Evolutionary conservation across 805 yeast species (phyloP), one percentile per base, ranked within the genome.

Genomic region (Starmerella stigmatis): DNA sequence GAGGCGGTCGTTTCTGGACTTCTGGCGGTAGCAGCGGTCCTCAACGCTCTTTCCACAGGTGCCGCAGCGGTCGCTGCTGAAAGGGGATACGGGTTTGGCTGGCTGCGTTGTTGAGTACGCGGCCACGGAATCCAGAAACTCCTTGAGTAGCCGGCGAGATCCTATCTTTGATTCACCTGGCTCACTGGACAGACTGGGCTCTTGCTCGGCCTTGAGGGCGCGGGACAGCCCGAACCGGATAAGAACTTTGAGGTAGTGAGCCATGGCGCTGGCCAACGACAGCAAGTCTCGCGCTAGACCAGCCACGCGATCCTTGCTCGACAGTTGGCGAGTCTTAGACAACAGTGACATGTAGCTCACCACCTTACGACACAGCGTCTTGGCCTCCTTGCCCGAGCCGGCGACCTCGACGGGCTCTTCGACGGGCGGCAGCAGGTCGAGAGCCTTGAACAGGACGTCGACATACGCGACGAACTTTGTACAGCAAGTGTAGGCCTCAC

Each of bases 341-440:
- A 92, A 65, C 27, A 86, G 71, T 1, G 94, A 86, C 60, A 92
- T 71, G 64, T 86, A 89, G 40, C 85, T 78, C 81, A 92, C 88
- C 7, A 92, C 71, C 60, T 86, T 88, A 6, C 94, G 86, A 8
- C 95, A 82, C 41, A 92, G 71, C 42, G 82, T 82, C 58, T 94
- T 73, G 11, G 98, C 96, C 62, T 84, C 85, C 35, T 63, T 60
- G 19, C 69, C 69, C n/a, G 44, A 44, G 21, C 40, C 40, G 16
- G 46, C 48, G n/a, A 33, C 22, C 32, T 17, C 23, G 15, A 7
- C 42, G 3, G 43, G 49, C 6, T 30, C 44, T 4, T 33, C 13
- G 20, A 39, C 46, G 4, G 39, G 32, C 3, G 51, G 55, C 11
- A 52, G 31, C 10, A 41, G 23, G 56, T 85, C 94, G 38, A 86